Evolutionary conservation across 805 yeast species (phyloP).

Genomic region (Spathaspora hagerdaliae): DNA sequence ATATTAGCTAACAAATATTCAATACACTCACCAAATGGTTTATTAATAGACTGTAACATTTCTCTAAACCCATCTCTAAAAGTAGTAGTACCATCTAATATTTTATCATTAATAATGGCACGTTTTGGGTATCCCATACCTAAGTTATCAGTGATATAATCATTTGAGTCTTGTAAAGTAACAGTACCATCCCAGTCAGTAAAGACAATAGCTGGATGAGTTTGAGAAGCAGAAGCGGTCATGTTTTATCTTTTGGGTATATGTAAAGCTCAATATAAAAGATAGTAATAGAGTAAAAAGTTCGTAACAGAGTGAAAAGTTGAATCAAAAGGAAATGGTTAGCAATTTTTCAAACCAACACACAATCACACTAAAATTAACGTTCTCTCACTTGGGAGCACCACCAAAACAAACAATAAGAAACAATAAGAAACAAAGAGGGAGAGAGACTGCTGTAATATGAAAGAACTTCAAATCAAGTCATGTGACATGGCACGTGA

Average conservation of each 20-base stretch:
- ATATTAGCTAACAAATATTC: constrained; percentile 61
- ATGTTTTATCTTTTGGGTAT: background rate
- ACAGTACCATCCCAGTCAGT: constrained; percentile 99
- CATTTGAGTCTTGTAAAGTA: constrained; percentile 92
- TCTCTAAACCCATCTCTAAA: constrained; percentile 80
- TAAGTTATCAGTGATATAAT: constrained; percentile 78
- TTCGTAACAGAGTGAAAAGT: too few species aligned
- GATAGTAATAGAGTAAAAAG: too few species aligned
- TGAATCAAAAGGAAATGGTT: too few species aligned
- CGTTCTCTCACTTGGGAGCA: too few species aligned
- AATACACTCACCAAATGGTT: constrained; percentile 80
- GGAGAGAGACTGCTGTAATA: too few species aligned
- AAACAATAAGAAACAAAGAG: too few species aligned
- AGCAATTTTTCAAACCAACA: too few species aligned
- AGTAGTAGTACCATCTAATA: constrained; percentile 61
- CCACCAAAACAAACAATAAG: too few species aligned
- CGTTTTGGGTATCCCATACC: constrained; percentile 81
- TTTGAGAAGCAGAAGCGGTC: constrained; percentile 7
- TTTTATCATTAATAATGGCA: constrained; percentile 61
- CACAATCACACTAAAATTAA: too few species aligned
- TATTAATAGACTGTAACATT: constrained; percentile 77
- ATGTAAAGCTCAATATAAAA: background rate
- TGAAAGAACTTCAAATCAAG: too few species aligned
- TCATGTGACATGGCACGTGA: too few species aligned
- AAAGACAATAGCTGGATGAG: constrained; percentile 66